Percentiles rank a stretch among this genome's conserved stretches.
These are phyloP conservation scores for Eucalyptus pauciflora DNA, from an alignment of 345 rosid genomes.

Conservation along the genomic window DNA sequence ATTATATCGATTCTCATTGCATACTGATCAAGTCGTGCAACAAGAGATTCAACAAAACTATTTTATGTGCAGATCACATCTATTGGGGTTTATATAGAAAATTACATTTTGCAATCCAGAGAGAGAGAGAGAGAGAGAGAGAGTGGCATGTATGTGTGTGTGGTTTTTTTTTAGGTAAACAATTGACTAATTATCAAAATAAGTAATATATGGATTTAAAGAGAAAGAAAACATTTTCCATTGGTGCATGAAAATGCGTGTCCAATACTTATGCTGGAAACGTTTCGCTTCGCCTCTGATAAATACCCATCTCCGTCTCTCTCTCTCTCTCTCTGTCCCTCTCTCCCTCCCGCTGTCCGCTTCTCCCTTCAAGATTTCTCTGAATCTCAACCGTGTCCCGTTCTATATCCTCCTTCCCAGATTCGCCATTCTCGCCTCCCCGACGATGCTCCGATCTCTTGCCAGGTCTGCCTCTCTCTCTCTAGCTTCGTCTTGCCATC, in stretches of 20 bases:
- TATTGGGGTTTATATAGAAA: not conserved
- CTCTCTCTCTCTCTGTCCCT: not conserved
- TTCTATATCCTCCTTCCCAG: not conserved
- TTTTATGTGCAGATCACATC: not conserved
- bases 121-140: not conserved
- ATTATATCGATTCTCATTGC: not conserved
- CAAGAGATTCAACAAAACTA: not conserved
- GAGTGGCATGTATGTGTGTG: not conserved
- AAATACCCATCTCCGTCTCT: not conserved
- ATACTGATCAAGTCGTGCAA: not conserved
- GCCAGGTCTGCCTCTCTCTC: not conserved
- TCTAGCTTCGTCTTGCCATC: not conserved
- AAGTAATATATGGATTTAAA: not conserved
- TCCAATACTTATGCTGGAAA: not conserved
- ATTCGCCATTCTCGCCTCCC: not conserved
- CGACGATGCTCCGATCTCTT: not conserved
- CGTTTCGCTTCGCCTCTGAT: not conserved
- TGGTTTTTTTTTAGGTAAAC: not conserved
- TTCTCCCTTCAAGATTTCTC: not conserved
- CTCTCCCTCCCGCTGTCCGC: not conserved
- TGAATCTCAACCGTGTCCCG: not conserved
- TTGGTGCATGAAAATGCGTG: not conserved
- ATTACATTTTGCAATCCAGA: not conserved
- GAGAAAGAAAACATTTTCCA: not conserved
- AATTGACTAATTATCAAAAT: not conserved